phyloP scores from a whole-genome alignment of 75 land plant genomes.

The Pinus taeda region DNA sequence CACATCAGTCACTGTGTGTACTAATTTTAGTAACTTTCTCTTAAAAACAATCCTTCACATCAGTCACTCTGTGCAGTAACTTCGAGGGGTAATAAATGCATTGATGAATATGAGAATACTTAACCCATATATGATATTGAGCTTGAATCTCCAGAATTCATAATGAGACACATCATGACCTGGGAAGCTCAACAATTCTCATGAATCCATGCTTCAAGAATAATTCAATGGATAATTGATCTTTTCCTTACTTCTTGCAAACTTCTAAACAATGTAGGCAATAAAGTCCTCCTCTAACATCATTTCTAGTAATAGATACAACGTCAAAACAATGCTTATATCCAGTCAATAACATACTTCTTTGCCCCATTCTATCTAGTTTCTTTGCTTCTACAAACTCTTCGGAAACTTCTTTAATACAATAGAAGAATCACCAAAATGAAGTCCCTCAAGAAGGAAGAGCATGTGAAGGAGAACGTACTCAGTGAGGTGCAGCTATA shows the following conservation, averaged over 20 bases:
- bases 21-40: too few relatives aligned
- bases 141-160: slow-evolving; percentile 25
- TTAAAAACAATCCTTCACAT: too few relatives aligned
- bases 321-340: neutral
- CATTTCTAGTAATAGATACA: neutral
- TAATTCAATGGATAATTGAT: neutral
- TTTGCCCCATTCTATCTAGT: neutral
- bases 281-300: neutral
- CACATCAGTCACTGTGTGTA: too few relatives aligned
- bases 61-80: too few relatives aligned
- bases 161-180: slow-evolving; percentile 21
- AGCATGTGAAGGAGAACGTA: slow-evolving; percentile 65
- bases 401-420: slow-evolving; percentile 19
- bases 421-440: slow-evolving; percentile 40
- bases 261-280: slow-evolving; percentile 9
- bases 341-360: neutral
- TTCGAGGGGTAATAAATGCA: too few relatives aligned
- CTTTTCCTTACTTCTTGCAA: neutral
- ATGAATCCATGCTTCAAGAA: neutral
- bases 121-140: too few relatives aligned
- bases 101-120: too few relatives aligned
- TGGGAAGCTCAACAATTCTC: slow-evolving; percentile 3
- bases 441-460: slow-evolving; percentile 62
- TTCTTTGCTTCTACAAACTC: slow-evolving; percentile 16
- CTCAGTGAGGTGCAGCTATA: slow-evolving; percentile 70